Evolutionary conservation across 2,329 filamentous ascomycete genomes (phyloP).

Genomic region (Hymenoscyphus fraxineus): DNA sequence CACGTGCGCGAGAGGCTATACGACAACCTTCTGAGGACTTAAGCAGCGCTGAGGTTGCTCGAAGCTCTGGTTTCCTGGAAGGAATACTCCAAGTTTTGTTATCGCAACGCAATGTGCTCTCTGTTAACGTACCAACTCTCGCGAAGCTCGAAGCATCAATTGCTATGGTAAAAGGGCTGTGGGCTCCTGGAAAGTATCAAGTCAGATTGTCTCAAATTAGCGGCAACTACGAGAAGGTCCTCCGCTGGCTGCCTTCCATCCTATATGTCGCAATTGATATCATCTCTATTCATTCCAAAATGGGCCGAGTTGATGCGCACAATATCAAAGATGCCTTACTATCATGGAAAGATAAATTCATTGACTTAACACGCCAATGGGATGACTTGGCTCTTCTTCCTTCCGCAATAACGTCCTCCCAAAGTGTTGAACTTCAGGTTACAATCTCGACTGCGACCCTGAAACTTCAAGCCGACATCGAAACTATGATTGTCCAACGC

Average conservation of each 20-base stretch:
- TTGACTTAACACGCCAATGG: slow-evolving; percentile 41
- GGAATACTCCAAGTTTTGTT: slow-evolving; percentile 69
- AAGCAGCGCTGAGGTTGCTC: slow-evolving; percentile 71
- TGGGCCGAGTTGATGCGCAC: slow-evolving; percentile 51
- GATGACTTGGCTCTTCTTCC: slow-evolving; percentile 48
- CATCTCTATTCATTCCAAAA: slow-evolving; percentile 61
- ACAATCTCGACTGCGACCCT: slow-evolving; percentile 18
- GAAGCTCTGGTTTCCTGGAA: slow-evolving; percentile 83
- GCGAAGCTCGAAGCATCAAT: slow-evolving; percentile 25
- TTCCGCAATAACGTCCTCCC: slow-evolving; percentile 43
- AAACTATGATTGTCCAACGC: slow-evolving; percentile 41
- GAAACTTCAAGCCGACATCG: slow-evolving; percentile 35
- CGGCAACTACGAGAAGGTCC: slow-evolving; percentile 32
- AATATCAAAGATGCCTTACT: slow-evolving; percentile 44
- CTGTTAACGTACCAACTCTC: slow-evolving; percentile 17
- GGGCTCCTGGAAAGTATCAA: slow-evolving; percentile 38
- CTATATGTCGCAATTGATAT: slow-evolving; percentile 59
- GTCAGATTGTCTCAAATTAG: slow-evolving; percentile 14
- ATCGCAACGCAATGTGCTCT: slow-evolving; percentile 49
- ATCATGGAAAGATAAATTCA: slow-evolving; percentile 49
- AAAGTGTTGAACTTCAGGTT: slow-evolving; percentile 28
- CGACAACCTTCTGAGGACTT: slow-evolving; percentile 81
- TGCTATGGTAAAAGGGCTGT: slow-evolving; percentile 35
- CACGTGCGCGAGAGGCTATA: slow-evolving; percentile 61
- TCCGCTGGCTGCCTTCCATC: slow-evolving; percentile 66